Evolutionary conservation across 106 monocot species (phyloP).

Genomic region (Gastrodia elata): DNA sequence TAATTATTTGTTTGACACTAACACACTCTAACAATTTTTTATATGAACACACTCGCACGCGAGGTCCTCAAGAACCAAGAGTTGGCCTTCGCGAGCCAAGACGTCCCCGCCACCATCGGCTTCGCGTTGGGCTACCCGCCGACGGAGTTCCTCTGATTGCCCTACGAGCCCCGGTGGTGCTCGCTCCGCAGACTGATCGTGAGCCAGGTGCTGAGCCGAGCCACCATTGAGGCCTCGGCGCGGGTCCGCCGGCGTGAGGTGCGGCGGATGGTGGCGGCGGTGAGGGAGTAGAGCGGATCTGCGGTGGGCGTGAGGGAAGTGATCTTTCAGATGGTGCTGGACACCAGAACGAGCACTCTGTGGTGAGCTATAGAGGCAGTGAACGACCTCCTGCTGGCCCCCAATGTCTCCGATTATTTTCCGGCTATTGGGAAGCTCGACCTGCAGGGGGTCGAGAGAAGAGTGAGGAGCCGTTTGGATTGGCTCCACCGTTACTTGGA

Average conservation of each 20-base stretch:
- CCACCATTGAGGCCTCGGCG: not conserved
- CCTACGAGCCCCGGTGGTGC: slow-evolving; percentile 2
- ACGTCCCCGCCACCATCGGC: not conserved
- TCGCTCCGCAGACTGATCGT: slow-evolving; percentile 7
- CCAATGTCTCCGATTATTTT: slow-evolving; percentile 58
- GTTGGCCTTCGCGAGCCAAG: slow-evolving; percentile 7
- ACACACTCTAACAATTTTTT: too few species aligned
- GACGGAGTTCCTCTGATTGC: not conserved
- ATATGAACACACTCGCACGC: too few species aligned
- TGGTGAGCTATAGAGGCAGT: slow-evolving; percentile 18
- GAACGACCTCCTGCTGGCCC: slow-evolving; percentile 23
- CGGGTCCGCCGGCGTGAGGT: not conserved
- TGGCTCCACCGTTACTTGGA: slow-evolving; percentile 30
- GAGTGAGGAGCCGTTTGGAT: slow-evolving; percentile 6
- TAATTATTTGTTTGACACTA: too few species aligned
- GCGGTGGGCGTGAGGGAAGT: not conserved
- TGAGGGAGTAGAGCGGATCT: not conserved
- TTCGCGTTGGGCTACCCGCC: not conserved
- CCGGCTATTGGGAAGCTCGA: slow-evolving; percentile 48
- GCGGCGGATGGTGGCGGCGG: not conserved
- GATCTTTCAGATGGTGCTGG: not conserved
- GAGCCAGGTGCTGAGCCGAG: not conserved
- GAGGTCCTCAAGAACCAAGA: slow-evolving; percentile 34
- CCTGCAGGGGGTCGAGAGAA: slow-evolving; percentile 27
- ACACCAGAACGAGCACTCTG: slow-evolving; percentile 3